Percentiles rank a stretch among this genome's conserved stretches.
Conservation (phyloP, 208 protist species). For the Phytomonas sp. region DNA sequence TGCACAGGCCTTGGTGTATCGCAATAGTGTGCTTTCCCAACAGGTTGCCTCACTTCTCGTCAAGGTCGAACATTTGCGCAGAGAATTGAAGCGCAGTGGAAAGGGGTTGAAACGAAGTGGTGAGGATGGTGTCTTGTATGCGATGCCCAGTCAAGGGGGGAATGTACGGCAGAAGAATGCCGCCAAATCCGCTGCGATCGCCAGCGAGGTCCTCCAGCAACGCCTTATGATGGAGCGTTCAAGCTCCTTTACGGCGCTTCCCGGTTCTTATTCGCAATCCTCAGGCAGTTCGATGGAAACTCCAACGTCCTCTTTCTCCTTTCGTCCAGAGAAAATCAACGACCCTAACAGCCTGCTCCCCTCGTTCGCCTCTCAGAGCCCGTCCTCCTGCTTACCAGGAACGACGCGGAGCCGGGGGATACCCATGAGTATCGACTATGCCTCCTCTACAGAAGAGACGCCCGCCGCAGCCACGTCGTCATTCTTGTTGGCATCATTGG, state of each 20-base stretch:
- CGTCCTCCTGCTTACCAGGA: background rate
- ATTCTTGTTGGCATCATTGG: background rate
- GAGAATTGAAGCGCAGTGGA: background rate
- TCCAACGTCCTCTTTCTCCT: background rate
- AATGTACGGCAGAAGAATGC: background rate
- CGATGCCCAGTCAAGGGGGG: slow-evolving; percentile 1
- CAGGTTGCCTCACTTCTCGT: slow-evolving; percentile 62
- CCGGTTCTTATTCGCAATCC: background rate
- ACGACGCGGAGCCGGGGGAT: background rate
- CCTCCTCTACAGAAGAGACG: background rate
- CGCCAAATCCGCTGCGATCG: background rate
- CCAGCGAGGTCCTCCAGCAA: background rate
- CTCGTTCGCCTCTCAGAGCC: background rate
- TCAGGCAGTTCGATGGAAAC: background rate
- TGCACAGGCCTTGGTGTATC: slow-evolving; percentile 48
- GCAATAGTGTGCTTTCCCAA: slow-evolving; percentile 67
- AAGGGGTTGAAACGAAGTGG: background rate
- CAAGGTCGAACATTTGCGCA: slow-evolving; percentile 29
- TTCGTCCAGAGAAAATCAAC: background rate
- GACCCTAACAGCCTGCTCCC: background rate
- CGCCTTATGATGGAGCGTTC: background rate
- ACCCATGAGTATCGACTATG: background rate
- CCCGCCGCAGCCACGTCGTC: background rate
- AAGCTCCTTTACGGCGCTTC: background rate
- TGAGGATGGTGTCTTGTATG: background rate